Evolutionary conservation across 371 early-diverging fungal genomes (phyloP), one percentile per base, ranked within the genome.

Genomic region (Circinella minor): DNA sequence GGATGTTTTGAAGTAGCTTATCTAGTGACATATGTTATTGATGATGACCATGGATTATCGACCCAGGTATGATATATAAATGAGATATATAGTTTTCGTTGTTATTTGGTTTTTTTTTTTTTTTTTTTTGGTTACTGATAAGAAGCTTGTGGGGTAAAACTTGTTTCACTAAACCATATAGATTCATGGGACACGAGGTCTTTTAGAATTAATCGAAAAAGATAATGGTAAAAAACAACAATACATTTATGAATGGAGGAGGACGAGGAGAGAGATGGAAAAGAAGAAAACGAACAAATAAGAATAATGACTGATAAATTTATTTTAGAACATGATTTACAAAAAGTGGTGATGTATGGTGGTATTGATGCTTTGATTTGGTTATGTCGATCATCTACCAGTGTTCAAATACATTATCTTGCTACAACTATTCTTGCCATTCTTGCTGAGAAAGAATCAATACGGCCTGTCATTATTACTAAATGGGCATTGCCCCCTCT

Each of bases 171-270:
- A 10, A 18, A 39, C 6, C 3, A 46, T 43, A 54, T 55, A 90
- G 90, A 85, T 84, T 27, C 88, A 90, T 75, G 90, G 90, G 36
- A 86, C 87, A 8, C 79, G 90, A 72, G 90, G 90, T 27, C 71
- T 90, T 36, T 75, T 86, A 54, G 89, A 88, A 64, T 75, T 90
- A 17, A 80, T 87, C 8, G 86, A 85, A 67, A 76, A 83, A 13
- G 86, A 88, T 68, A 74, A 88, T 80, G 89, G 85, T 85, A 65
- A 65, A 46, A 34, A 34, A 57, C 4, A 57, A 7, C 57, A n/a
- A 73, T 43, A 61, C n/a, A 3, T 61, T 62, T 38, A 5, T 36
- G 43, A 61, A 46, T 11, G 2, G 43, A 36, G 55, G 47, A 34
- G n/a, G 51, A n/a, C n/a, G n/a, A 4, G 15, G 15, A 51, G 6